These are phyloP conservation scores for Ganoderma sinense DNA, from an alignment of 1,284 basidiomycete genomes.

Conservation along the genomic window DNA sequence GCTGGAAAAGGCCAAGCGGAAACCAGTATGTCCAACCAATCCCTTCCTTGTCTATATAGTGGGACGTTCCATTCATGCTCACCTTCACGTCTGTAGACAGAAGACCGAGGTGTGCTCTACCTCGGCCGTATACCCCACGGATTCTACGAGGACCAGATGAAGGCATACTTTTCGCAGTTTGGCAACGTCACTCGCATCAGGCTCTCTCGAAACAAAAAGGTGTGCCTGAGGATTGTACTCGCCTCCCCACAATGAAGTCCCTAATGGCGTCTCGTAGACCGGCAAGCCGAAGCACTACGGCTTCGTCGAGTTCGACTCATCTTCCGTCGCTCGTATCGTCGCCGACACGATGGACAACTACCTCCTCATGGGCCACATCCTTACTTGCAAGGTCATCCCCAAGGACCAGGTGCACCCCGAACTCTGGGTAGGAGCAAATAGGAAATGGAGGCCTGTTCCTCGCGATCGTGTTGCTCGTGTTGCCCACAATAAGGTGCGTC, in stretches of 20 bases:
- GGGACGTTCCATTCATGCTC: slow-evolving; percentile 3
- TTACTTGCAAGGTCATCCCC: slow-evolving; percentile 89
- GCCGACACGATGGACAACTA: slow-evolving; percentile 99
- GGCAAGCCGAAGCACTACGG: slow-evolving; percentile 97
- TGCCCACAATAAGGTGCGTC: slow-evolving; percentile 82
- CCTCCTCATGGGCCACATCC: slow-evolving; percentile 91
- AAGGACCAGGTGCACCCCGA: slow-evolving; percentile 91
- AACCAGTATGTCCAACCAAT: slow-evolving; percentile 62
- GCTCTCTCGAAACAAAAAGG: slow-evolving; percentile 94
- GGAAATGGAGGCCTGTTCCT: slow-evolving; percentile 87
- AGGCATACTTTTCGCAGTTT: slow-evolving; percentile 94
- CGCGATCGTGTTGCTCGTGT: slow-evolving; percentile 74
- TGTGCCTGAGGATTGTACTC: slow-evolving; percentile 39
- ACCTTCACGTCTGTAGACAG: slow-evolving; percentile 50
- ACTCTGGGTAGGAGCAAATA: slow-evolving; percentile 97
- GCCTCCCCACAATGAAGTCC: background rate
- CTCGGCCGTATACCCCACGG: slow-evolving; percentile 94
- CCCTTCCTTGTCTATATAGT: background rate
- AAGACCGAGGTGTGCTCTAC: slow-evolving; percentile 88
- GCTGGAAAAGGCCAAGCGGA: slow-evolving; percentile 84
- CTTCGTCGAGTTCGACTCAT: slow-evolving; percentile 94
- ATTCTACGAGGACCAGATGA: slow-evolving; percentile 96
- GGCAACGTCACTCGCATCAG: slow-evolving; percentile 91
- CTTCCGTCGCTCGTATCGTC: slow-evolving; percentile 92
- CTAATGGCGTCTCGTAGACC: slow-evolving; percentile 62